phyloP scores from a whole-genome alignment of 2,329 filamentous ascomycete genomes.

The Camptophora hylomeconis region DNA sequence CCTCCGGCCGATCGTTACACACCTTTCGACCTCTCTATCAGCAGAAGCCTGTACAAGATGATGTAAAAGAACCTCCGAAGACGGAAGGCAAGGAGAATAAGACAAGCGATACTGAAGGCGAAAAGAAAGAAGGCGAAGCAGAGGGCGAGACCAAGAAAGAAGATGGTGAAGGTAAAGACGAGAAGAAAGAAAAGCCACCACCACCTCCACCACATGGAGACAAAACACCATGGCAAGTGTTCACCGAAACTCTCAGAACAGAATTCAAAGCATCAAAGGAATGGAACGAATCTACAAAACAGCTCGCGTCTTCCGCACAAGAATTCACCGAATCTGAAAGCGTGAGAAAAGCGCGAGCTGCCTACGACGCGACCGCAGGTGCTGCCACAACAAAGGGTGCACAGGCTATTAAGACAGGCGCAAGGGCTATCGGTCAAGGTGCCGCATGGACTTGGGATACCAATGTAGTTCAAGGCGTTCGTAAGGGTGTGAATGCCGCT shows the following conservation, averaged over 20 bases:
- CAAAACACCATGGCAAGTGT: slow-evolving; percentile 98
- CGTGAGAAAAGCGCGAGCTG: slow-evolving; percentile 71
- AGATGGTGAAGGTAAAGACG: slow-evolving; percentile 23
- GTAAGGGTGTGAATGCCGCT: slow-evolving; percentile 73
- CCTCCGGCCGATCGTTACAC: slow-evolving; percentile 15
- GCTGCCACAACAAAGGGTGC: slow-evolving; percentile 68
- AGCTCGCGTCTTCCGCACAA: slow-evolving; percentile 74
- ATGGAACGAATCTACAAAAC: slow-evolving; percentile 98
- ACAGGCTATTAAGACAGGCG: slow-evolving; percentile 72
- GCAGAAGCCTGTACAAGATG: slow-evolving; percentile 12
- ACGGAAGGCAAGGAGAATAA: slow-evolving; percentile 26
- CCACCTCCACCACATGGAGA: slow-evolving; percentile 94
- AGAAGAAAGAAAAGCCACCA: slow-evolving; percentile 52
- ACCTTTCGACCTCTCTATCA: slow-evolving; percentile 11
- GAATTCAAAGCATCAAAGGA: slow-evolving; percentile 97
- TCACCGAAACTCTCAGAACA: slow-evolving; percentile 84
- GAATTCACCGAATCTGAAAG: slow-evolving; percentile 89
- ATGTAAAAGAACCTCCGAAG: slow-evolving; percentile 16
- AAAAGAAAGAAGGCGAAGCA: slow-evolving; percentile 29
- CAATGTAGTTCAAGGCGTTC: slow-evolving; percentile 76
- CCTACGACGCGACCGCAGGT: slow-evolving; percentile 75
- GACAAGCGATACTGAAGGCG: slow-evolving; percentile 24
- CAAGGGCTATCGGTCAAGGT: slow-evolving; percentile 74
- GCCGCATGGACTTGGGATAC: slow-evolving; percentile 98
- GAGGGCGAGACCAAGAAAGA: slow-evolving; percentile 30